Base-by-base conservation (phyloP, 2,329 filamentous ascomycete species). In the Alternaria novae-zelandiae region DNA sequence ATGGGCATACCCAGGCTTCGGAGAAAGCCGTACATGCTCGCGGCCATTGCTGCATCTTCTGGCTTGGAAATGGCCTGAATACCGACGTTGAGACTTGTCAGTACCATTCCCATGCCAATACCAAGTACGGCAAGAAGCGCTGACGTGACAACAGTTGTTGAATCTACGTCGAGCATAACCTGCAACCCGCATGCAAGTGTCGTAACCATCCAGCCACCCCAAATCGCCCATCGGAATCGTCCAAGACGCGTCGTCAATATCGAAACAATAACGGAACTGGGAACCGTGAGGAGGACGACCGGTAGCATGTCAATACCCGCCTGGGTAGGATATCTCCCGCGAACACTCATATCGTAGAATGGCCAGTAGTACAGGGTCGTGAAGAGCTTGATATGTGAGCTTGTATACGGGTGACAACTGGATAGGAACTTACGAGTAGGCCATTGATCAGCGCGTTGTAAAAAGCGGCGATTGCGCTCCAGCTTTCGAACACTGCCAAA, bases 1-100 rank as follows among this genome's bases (percentile, higher is more conserved):
- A 83, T 62, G 11, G 79, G 79, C 82, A 83, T 83, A 2, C 84
- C 83, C 59, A 84, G 75, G 6, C 77, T 80, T 21, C 76, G 77
- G 12, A 79, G 72, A 65, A 80, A 79, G 2, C 71, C 75, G 64
- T 79, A 82, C 80, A 79, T 81, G 30, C 71, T 73, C 1, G 76
- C 75, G 2, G 83, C 79, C 36, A 77, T 72, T 2, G 72, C 74
- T 23, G 66, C 67, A 46, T 82, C 73, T 44, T 78, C 73, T 0
- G 70, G 61, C 45, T 69, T 69, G 5, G 78, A 74, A 36, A 81
- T 73, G 15, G 78, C 80, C 54, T 83, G 82, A 2, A 80, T 75
- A 17, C 70, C 78, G 23, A 81, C 78, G 47, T 82, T 83, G 56
- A 83, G 74, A 41, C 67, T 67, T 2, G 78, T 80, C 20, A 83